Conservation (phyloP, 805 yeast genomes). For the Ogataea methanolica region DNA sequence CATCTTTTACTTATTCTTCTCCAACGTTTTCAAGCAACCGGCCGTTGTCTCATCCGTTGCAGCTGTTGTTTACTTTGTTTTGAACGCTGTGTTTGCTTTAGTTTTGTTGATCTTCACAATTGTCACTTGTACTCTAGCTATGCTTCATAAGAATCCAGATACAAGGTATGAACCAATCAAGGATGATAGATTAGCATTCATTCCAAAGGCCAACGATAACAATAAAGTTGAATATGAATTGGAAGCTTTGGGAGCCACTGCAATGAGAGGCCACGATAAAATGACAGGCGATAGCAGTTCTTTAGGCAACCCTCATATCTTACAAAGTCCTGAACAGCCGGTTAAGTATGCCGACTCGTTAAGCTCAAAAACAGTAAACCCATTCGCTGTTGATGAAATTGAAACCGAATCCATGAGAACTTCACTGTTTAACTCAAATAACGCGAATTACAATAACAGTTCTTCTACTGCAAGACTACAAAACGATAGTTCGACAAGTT, state of each 20-base stretch:
- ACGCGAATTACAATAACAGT: background rate
- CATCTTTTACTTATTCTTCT: slow-evolving; percentile 82
- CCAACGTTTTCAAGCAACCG: slow-evolving; percentile 78
- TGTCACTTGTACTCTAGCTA: slow-evolving; percentile 79
- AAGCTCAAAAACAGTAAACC: slow-evolving; percentile 12
- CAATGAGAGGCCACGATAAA: slow-evolving; percentile 56
- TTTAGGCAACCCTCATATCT: slow-evolving; percentile 20
- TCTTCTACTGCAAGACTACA: background rate
- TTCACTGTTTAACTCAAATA: slow-evolving; percentile 2
- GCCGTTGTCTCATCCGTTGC: slow-evolving; percentile 85
- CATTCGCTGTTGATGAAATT: slow-evolving; percentile 16
- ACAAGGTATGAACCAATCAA: slow-evolving; percentile 92
- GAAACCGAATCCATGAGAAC: slow-evolving; percentile 14
- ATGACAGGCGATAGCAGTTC: slow-evolving; percentile 28
- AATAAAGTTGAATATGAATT: slow-evolving; percentile 53
- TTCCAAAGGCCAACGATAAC: slow-evolving; percentile 47
- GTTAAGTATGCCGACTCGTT: slow-evolving; percentile 18
- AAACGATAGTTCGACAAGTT: too few species aligned
- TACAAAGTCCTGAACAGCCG: slow-evolving; percentile 16
- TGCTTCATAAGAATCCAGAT: slow-evolving; percentile 89
- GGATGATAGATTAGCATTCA: slow-evolving; percentile 95
- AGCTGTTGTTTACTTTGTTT: slow-evolving; percentile 83
- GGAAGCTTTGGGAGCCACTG: slow-evolving; percentile 68
- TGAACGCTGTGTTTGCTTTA: slow-evolving; percentile 86
- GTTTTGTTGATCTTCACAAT: slow-evolving; percentile 80